Percentiles rank a stretch among this genome's conserved stretches.
Evolutionary conservation across 2,329 filamentous ascomycete genomes (phyloP).

Genomic region (Venturia asperata): DNA sequence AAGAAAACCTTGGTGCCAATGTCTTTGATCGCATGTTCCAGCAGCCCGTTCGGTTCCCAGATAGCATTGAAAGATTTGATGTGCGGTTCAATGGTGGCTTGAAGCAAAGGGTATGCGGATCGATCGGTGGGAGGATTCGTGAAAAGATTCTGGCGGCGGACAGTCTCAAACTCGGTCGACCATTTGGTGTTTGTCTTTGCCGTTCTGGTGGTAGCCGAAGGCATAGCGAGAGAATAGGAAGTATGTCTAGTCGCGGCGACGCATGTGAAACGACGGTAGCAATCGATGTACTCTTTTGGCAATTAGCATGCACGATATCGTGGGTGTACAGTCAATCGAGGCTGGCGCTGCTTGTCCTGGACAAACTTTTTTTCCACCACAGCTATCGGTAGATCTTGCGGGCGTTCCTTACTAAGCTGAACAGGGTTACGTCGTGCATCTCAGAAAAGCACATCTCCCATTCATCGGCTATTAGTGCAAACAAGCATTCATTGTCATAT

Average conservation of each 20-base stretch:
- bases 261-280: constrained; percentile 4
- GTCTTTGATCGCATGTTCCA: constrained; percentile 73
- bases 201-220: constrained; percentile 16
- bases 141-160: constrained; percentile 83
- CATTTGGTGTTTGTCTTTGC: constrained; percentile 41
- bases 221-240: constrained; percentile 7
- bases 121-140: constrained; percentile 78
- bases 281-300: background rate
- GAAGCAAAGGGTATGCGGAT: constrained; percentile 79
- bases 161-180: constrained; percentile 78
- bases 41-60: constrained; percentile 64
- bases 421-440: background rate
- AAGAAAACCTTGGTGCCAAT: constrained; percentile 85
- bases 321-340: background rate
- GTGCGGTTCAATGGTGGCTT: constrained; percentile 81
- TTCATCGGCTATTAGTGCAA: background rate
- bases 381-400: too few species aligned
- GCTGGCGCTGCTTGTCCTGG: background rate
- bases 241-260: constrained; percentile 5
- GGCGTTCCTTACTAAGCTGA: background rate
- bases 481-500: constrained; percentile 19
- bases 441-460: constrained; percentile 3
- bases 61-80: constrained; percentile 93
- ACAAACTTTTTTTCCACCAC: background rate
- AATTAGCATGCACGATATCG: background rate